Base-by-base conservation (phyloP, 805 yeast species). In the Suhomyces sp. region DNA sequence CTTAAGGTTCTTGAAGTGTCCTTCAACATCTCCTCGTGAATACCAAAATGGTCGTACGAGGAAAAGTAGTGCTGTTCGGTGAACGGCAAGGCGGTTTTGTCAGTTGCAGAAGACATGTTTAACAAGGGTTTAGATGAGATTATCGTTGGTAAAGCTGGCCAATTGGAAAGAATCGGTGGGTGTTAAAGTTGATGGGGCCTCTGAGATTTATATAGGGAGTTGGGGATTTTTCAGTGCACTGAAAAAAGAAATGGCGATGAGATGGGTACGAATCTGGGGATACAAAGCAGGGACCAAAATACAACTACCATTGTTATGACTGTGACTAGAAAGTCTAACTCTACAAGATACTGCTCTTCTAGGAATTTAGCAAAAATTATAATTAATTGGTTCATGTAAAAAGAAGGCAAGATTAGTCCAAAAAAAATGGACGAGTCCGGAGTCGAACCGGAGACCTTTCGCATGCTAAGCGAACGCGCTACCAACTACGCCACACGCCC, bases 21-120 rank as follows among this genome's bases (percentile, higher is more conserved):
- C 65, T 93, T 95, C 53, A 93, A 79, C 99, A 93, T 93, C 65
- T 91, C 98, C 66, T 95, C 98, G 58, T 93, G 99, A 55, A 93
- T 93, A 35, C 96, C 96, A 56, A 88, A 88, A 58, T 93, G 98
- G 60, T 91, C 97, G 55, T 93, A 93, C 2, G 98, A 91, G 34
- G 81, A 75, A 69, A 93, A 93, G 65, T 93, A 93, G 63, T 91
- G 98, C 65, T 88, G 95, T 56, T 91, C 98, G 30, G 76, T 63
- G 58, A 78, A 77, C 18, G 88, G 78, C 48, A 84, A 67, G n/a
- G 67, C 39, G 21, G 67, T 54, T 52, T 81, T 81, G 44, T 80
- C 83, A 5, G 91, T 84, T 33, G 91, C 91, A 17, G 47, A 40
- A 24, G 36, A 22, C 42, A 38, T 38, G n/a, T n/a, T n/a, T n/a